Evolutionary conservation across 176 grass and related monocot genomes (phyloP), one percentile per base, ranked within the genome.

Genomic region (Juncus inflexus): DNA sequence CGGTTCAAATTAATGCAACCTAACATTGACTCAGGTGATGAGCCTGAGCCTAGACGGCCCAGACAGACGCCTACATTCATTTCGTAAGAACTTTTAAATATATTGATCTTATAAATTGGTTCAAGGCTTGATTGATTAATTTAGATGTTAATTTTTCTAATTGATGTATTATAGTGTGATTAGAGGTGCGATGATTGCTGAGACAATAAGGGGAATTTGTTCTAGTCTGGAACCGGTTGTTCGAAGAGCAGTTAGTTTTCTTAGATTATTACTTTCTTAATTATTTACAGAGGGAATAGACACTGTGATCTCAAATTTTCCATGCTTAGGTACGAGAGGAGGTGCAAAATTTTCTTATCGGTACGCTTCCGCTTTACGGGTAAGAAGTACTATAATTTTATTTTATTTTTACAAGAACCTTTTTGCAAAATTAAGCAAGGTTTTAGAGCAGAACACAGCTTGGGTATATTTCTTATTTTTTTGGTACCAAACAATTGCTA

Each of bases 171-270:
- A 47, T 47, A 71, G 67, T 71, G 52, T 71, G 9, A 71, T 71
- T 43, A 71, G 67, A 71, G 67, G 67, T 2, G 67, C 67, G 0
- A 12, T 71, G 38, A 15, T 59, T 52, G 67, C 67, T 3, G 67
- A 71, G 54, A 58, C 67, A 6, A 71, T 71, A 43, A 86, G 76
- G 74, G 69, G 73, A 80, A 90, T 77, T 78, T 99, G 62, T 73
- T 16, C 77, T 55, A 84, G 81, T 78, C 67, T 99, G 50, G 95
- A 99, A 63, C 95, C 95, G 1, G 83, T 92, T 40, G 83, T 99
- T 16, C 85, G 89, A 8, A 83, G 56, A 84, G 88, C 91, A 15
- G 95, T 99, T 74, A 80, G 80, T 73, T 52, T 67, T 39, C 62
- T 3, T 73, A 10, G 36, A 42, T 10, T 4, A 12, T 12, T 70